Evolutionary conservation across 1,284 basidiomycete genomes (phyloP).

Genomic region (Malassezia obtusa): DNA sequence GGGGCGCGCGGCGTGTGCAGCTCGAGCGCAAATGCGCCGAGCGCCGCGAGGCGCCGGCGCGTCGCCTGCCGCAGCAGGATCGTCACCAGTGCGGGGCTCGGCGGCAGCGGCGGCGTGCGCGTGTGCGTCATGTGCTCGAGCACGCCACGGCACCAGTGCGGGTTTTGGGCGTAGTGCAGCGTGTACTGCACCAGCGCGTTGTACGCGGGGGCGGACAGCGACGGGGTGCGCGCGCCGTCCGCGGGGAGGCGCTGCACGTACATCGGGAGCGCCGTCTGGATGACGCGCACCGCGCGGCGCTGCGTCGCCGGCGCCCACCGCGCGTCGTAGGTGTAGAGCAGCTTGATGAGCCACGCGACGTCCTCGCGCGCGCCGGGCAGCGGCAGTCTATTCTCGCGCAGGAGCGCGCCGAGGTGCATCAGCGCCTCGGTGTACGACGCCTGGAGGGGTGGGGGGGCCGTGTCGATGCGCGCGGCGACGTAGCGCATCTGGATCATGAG

Average conservation of each 20-base stretch:
- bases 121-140: constrained; percentile 15
- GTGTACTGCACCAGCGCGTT: constrained; percentile 14
- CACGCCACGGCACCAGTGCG: constrained; percentile 9
- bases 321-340: constrained; percentile 2
- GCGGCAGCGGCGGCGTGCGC: constrained; percentile 8
- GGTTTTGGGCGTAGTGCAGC: constrained; percentile 1
- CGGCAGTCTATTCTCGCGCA: constrained; percentile 10
- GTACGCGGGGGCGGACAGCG: constrained; percentile 3
- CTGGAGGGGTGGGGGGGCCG: background rate
- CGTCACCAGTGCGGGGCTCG: constrained; percentile 5
- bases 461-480: background rate
- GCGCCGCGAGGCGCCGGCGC: background rate
- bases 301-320: background rate
- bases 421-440: constrained; percentile 5
- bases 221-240: background rate
- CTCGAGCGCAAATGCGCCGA: constrained; percentile 9
- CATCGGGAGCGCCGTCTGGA: background rate
- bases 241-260: constrained; percentile 1
- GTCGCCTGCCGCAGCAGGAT: constrained; percentile 12
- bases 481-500: constrained; percentile 15
- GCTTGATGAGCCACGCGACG: constrained; percentile 14
- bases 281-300: background rate
- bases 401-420: constrained; percentile 2
- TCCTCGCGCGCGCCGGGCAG: constrained; percentile 6
- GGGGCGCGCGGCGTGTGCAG: background rate